Evolutionary conservation across 2,329 filamentous ascomycete species (phyloP).

Genomic region (Knoxdaviesia proteae): DNA sequence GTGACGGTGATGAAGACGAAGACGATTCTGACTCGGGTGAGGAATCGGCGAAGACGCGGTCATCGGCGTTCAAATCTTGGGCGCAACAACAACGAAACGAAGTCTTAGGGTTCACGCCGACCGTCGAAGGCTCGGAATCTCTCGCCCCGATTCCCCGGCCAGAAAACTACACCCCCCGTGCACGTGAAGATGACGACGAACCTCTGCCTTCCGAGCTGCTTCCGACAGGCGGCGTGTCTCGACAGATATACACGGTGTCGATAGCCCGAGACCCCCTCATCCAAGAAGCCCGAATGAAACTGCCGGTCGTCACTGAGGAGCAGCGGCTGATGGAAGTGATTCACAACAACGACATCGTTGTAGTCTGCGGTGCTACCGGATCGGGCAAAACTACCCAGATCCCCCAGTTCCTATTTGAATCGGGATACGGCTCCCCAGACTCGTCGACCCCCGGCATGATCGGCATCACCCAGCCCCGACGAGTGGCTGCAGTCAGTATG

Average conservation of each 20-base stretch:
- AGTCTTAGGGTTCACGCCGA: slow-evolving; percentile 44
- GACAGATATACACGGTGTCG: slow-evolving; percentile 58
- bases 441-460: slow-evolving; percentile 81
- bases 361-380: slow-evolving; percentile 86
- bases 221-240: slow-evolving; percentile 33
- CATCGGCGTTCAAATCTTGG: slow-evolving; percentile 79
- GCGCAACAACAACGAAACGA: slow-evolving; percentile 72
- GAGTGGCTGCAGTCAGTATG: slow-evolving; percentile 94
- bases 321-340: slow-evolving; percentile 97
- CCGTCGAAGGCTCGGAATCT: slow-evolving; percentile 17
- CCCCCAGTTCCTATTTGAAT: slow-evolving; percentile 87
- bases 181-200: slow-evolving; percentile 38
- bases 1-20: slow-evolving; percentile 13
- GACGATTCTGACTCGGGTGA: slow-evolving; percentile 12
- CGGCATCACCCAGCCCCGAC: slow-evolving; percentile 79
- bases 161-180: slow-evolving; percentile 44
- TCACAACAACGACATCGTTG: slow-evolving; percentile 72
- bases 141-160: slow-evolving; percentile 25
- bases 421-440: slow-evolving; percentile 63
- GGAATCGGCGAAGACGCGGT: slow-evolving; percentile 13
- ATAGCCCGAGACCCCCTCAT: slow-evolving; percentile 53
- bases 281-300: slow-evolving; percentile 53
- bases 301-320: slow-evolving; percentile 87
- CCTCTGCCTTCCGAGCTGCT: slow-evolving; percentile 46
- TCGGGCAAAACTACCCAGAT: slow-evolving; percentile 96